These are phyloP conservation scores for Wallacemonas collosoma DNA, from an alignment of 208 protist genomes.

Conservation along the genomic window DNA sequence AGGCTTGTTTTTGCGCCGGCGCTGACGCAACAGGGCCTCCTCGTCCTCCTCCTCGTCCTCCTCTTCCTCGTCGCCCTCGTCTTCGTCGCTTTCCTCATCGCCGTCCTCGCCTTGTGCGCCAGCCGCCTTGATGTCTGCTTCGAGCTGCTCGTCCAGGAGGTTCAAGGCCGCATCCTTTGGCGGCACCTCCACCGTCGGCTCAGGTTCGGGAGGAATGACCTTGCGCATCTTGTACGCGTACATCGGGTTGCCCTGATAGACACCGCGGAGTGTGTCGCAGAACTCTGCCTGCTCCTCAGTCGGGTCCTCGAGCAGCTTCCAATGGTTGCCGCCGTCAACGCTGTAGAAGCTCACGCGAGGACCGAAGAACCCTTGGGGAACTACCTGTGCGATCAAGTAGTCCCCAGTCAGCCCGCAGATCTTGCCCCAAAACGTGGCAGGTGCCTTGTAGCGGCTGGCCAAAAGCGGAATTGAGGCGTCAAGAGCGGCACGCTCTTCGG, in stretches of 20 bases:
- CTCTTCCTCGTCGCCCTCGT: slow-evolving; percentile 58
- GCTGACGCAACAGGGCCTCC: slow-evolving; percentile 37
- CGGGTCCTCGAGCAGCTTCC: slow-evolving; percentile 56
- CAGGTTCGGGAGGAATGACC: slow-evolving; percentile 74
- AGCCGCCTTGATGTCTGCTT: slow-evolving; percentile 26
- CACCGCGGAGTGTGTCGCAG: slow-evolving; percentile 82
- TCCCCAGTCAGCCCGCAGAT: slow-evolving; percentile 61
- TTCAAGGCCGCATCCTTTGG: slow-evolving; percentile 44
- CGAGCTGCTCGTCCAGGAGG: slow-evolving; percentile 48
- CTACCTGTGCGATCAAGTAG: slow-evolving; percentile 82
- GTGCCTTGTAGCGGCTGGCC: slow-evolving; percentile 48
- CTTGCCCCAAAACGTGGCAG: slow-evolving; percentile 82
- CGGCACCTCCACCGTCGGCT: slow-evolving; percentile 52
- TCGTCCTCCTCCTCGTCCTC: slow-evolving; percentile 54
- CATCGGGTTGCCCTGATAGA: slow-evolving; percentile 76
- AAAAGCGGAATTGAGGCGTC: slow-evolving; percentile 84
- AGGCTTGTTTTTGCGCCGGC: slow-evolving; percentile 42
- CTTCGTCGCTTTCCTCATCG: slow-evolving; percentile 55
- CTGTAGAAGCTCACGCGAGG: slow-evolving; percentile 74
- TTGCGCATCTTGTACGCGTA: slow-evolving; percentile 88
- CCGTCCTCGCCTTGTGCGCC: slow-evolving; percentile 44
- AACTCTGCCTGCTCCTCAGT: slow-evolving; percentile 75
- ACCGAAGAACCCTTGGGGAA: slow-evolving; percentile 60
- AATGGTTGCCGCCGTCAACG: slow-evolving; percentile 79
- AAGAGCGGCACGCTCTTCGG: slow-evolving; percentile 72